A percentile compares a stretch with the other conserved stretches of the same genome.
Conservation (phyloP, 257 asterid species). For the Rehmannia glutinosa region DNA sequence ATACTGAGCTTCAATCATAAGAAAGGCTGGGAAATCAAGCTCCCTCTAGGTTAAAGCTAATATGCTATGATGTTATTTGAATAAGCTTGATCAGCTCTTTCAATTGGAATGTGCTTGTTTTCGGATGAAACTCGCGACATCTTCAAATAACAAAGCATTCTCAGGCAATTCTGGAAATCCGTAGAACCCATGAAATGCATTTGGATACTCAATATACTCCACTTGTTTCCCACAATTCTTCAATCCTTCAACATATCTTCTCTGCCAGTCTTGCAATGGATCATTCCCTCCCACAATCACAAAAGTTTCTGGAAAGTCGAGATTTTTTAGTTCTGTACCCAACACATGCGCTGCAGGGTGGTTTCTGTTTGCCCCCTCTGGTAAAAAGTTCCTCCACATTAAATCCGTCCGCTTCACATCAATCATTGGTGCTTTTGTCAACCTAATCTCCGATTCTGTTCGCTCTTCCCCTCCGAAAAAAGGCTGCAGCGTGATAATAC, state of each 20-base stretch:
- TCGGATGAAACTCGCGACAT: constrained; percentile 15
- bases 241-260: constrained; percentile 27
- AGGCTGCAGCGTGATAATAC: constrained; percentile 34
- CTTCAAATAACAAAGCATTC: constrained; percentile 13
- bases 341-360: constrained; percentile 41
- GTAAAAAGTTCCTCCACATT: constrained; percentile 41
- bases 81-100: neutral
- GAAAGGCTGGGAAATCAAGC: no score
- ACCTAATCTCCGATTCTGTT: constrained; percentile 37
- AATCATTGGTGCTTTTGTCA: constrained; percentile 20
- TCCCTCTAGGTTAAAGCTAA: no score
- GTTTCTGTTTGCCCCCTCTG: constrained; percentile 35
- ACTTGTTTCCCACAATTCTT: constrained; percentile 30
- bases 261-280: constrained; percentile 42
- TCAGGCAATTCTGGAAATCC: constrained; percentile 29
- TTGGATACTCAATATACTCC: constrained; percentile 26
- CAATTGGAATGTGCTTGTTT: neutral
- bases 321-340: neutral
- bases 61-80: neutral
- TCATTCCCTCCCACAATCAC: constrained; percentile 39
- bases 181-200: constrained; percentile 41
- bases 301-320: constrained; percentile 27
- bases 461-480: constrained; percentile 47
- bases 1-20: neutral
- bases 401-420: constrained; percentile 13